Conservation (phyloP, 2,329 filamentous ascomycete species). For the Mollisia scopiformis region DNA sequence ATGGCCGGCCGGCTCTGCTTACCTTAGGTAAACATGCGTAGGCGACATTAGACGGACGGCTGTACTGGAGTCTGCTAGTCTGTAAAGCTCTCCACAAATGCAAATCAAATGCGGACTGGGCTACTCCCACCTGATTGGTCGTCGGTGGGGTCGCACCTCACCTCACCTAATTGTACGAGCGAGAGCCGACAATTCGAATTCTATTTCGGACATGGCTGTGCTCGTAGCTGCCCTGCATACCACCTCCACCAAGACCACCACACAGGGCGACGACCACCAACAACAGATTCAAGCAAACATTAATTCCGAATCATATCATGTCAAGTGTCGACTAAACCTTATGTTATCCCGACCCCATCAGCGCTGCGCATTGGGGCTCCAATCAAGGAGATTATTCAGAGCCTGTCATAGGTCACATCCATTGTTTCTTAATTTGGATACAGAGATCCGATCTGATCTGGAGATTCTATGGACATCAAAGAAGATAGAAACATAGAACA, state of each 20-base stretch:
- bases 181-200: neutral
- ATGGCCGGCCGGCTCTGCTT: neutral
- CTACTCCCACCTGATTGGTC: neutral
- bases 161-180: neutral
- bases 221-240: too few relatives aligned
- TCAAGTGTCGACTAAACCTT: neutral
- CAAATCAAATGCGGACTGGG: too few relatives aligned
- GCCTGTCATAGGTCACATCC: neutral
- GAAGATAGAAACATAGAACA: too few relatives aligned
- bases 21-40: neutral
- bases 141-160: too few relatives aligned
- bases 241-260: too few relatives aligned
- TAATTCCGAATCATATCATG: neutral
- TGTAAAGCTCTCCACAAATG: neutral
- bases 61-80: too few relatives aligned
- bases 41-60: neutral
- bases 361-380: neutral
- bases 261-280: too few relatives aligned
- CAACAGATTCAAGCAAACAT: neutral
- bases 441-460: neutral
- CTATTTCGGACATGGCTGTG: slow-evolving; percentile 16
- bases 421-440: neutral
- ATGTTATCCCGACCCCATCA: neutral
- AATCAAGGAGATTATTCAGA: neutral
- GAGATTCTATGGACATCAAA: too few relatives aligned